These are phyloP conservation scores for Suhomyces kunorum DNA, from an alignment of 1,139 yeast species.

Conservation along the genomic window DNA sequence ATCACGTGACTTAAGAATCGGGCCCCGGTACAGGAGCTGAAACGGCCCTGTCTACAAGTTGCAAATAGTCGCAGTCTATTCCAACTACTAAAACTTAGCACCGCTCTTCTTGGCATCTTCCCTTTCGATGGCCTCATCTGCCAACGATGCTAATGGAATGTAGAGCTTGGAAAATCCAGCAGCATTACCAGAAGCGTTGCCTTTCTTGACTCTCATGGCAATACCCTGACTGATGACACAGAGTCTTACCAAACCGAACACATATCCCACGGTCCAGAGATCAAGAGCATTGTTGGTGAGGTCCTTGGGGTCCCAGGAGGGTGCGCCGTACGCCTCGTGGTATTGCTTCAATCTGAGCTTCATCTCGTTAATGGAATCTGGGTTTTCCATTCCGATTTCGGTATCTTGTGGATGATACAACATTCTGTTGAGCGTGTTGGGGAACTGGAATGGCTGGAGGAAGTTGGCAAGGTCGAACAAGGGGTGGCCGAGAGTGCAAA, in stretches of 20 bases:
- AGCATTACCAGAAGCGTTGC: slow-evolving; percentile 63
- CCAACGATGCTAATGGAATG: slow-evolving; percentile 45
- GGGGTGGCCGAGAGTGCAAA: slow-evolving; percentile 70
- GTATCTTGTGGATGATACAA: slow-evolving; percentile 34
- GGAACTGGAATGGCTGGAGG: slow-evolving; percentile 57
- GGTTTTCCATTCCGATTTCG: slow-evolving; percentile 38
- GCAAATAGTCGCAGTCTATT: no score
- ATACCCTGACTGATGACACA: slow-evolving; percentile 69
- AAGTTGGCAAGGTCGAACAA: slow-evolving; percentile 63
- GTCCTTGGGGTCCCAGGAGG: slow-evolving; percentile 38
- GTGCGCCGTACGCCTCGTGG: slow-evolving; percentile 29
- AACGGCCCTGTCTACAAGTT: no score
- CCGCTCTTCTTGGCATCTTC: slow-evolving; percentile 3
- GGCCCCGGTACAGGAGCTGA: neutral
- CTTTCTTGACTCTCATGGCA: slow-evolving; percentile 59
- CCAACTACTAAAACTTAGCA: slow-evolving; percentile 15
- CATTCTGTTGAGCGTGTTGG: slow-evolving; percentile 35
- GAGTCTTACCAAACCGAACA: slow-evolving; percentile 59
- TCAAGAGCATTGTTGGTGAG: slow-evolving; percentile 41
- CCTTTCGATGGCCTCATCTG: slow-evolving; percentile 20
- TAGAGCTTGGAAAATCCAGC: slow-evolving; percentile 45
- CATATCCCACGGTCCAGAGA: slow-evolving; percentile 58
- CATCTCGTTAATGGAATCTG: slow-evolving; percentile 28
- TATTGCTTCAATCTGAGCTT: slow-evolving; percentile 31
- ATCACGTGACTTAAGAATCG: slow-evolving; percentile 8